Evolutionary conservation across 2,329 filamentous ascomycete species (phyloP), one percentile per base, ranked within the genome.

Genomic region (Ceratocystis alfenasii): DNA sequence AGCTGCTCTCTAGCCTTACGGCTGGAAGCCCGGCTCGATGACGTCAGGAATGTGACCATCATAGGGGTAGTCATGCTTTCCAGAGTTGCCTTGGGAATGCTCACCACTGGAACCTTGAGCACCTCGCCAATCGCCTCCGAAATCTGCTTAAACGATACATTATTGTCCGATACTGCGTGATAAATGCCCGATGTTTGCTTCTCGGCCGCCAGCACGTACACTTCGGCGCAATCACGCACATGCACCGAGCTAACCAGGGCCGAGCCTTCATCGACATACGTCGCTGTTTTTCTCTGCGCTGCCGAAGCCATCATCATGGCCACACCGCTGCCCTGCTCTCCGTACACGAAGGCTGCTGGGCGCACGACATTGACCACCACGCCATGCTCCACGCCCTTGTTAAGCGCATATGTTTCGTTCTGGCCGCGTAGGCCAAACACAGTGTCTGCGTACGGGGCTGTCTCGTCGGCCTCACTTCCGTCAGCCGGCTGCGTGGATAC

Each of bases 271-370:
- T 73, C 70, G 68, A 78, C 67, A 65, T 74, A 71, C 4, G 69
- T 60, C 1, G 72, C 69, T 44, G 70, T 69, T 5, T 76, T 74
- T 30, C 69, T 69, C 57, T 71, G 65, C 15, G 69, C 72, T 8
- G 72, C 73, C 3, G 71, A 69, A 10, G 68, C 20, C 70, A 76
- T 73, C 65, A 76, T 72, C 64, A 74, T 68, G n/a, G 66, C 62
- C 28, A 78, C 71, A 30, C 74, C 74, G 66, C 74, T 75, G 8
- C 74, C 77, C 1, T 74, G 77, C 12, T 72, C 73, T 1, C 78
- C 78, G 68, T 80, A 78, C 0, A 80, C 78, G 30, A 72, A 79
- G 0, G 77, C 76, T 2, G 78, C 72, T 0, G 80, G 71, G 0
- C 78, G 74, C 4, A 80, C 70, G 6, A 71, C 68, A 20, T 69